Percentiles rank a stretch among this genome's conserved stretches.
Conservation (phyloP, 768 basidiomycete genomes). For the Xerocomellus amylosporus region DNA sequence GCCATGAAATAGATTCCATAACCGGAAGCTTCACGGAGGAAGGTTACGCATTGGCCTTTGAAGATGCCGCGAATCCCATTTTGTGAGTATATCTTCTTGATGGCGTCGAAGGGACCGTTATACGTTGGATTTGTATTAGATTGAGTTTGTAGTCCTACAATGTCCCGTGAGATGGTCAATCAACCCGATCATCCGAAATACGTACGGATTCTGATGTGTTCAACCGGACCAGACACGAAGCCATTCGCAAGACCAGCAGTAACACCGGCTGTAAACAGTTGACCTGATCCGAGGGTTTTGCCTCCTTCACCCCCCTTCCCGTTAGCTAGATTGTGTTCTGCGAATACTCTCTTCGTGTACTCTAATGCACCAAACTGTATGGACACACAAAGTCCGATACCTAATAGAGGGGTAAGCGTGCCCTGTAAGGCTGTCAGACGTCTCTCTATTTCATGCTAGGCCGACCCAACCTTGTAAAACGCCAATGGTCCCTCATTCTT, state of each 20-base stretch:
- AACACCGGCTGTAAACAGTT: slow-evolving; percentile 76
- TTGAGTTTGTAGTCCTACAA: slow-evolving; percentile 85
- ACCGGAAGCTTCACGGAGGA: slow-evolving; percentile 77
- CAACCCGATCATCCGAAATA: neutral
- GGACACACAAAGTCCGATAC: slow-evolving; percentile 92
- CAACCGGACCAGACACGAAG: slow-evolving; percentile 92
- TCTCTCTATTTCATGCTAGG: neutral
- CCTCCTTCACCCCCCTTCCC: slow-evolving; percentile 70
- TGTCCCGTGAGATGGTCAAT: slow-evolving; percentile 2
- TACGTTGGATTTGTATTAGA: slow-evolving; percentile 73
- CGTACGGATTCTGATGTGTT: slow-evolving; percentile 84
- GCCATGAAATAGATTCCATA: slow-evolving; percentile 89
- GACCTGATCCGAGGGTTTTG: slow-evolving; percentile 51
- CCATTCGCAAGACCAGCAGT: slow-evolving; percentile 88
- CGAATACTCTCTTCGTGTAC: slow-evolving; percentile 78
- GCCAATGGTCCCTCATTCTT: slow-evolving; percentile 90
- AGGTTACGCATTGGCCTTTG: slow-evolving; percentile 89
- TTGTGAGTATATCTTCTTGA: slow-evolving; percentile 72
- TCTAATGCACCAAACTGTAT: slow-evolving; percentile 95
- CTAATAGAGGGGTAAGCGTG: slow-evolving; percentile 83
- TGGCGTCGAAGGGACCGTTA: slow-evolving; percentile 82
- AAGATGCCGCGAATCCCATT: slow-evolving; percentile 84
- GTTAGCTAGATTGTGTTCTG: slow-evolving; percentile 51
- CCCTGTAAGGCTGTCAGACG: slow-evolving; percentile 49
- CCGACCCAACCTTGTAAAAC: slow-evolving; percentile 79